A percentile compares a stretch with the other conserved stretches of the same genome.
These are phyloP conservation scores for Lavandula angustifolia DNA, from an alignment of 257 asterid genomes.

Conservation along the genomic window DNA sequence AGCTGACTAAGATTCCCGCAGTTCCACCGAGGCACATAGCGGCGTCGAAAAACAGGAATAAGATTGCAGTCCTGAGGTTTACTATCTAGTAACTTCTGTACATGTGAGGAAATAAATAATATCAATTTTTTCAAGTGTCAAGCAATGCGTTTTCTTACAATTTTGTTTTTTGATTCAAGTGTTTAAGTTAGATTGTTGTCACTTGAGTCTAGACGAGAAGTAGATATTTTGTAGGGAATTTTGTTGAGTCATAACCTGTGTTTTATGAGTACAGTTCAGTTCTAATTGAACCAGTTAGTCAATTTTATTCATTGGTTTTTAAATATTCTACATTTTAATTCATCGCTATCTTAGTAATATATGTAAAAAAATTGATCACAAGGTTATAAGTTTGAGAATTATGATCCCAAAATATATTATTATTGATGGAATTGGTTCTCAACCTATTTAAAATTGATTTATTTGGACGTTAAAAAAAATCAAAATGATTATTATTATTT, in stretches of 20 bases:
- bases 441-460: too few species aligned
- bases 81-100: conserved; percentile 4
- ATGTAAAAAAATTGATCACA: too few species aligned
- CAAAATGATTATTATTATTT: too few species aligned
- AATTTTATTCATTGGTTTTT: too few species aligned
- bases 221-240: conserved; percentile 29
- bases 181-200: conserved; percentile 20
- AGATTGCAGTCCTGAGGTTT: conserved; percentile 41
- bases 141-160: conserved; percentile 31
- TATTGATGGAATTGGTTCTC: too few species aligned
- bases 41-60: conserved; percentile 35
- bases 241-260: not conserved
- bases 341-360: too few species aligned
- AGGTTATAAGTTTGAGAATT: too few species aligned
- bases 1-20: conserved; percentile 33
- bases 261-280: not conserved
- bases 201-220: conserved; percentile 38
- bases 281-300: too few species aligned
- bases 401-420: too few species aligned
- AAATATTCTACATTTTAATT: too few species aligned
- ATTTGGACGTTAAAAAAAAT: too few species aligned
- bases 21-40: conserved; percentile 26
- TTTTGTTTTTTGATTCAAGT: conserved; percentile 29
- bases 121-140: not conserved
- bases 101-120: conserved; percentile 32